Conservation (phyloP, 2,329 filamentous ascomycete species). For the Aspergillus brasiliensis region DNA sequence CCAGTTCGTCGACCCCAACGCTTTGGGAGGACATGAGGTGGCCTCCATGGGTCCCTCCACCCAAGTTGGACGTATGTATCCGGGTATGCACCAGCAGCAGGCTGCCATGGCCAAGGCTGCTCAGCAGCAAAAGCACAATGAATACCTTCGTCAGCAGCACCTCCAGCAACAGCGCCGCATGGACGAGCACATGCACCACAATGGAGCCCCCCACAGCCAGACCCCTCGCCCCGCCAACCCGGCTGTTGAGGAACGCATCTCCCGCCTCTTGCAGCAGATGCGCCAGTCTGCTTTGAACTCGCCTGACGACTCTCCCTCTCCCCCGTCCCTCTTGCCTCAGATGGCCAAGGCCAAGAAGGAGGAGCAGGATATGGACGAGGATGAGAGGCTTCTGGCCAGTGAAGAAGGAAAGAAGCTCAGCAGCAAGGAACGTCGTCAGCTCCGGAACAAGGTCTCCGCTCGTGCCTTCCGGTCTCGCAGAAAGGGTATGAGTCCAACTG, state of each 20-base stretch:
- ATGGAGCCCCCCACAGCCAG: constrained; percentile 32
- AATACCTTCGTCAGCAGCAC: constrained; percentile 61
- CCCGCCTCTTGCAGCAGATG: constrained; percentile 89
- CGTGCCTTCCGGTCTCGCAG: constrained; percentile 95
- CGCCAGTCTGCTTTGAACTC: constrained; percentile 68
- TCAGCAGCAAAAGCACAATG: constrained; percentile 66
- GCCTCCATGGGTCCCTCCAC: constrained; percentile 53
- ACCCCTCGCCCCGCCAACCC: constrained; percentile 58
- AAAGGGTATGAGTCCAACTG: constrained; percentile 70
- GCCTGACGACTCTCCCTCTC: constrained; percentile 49
- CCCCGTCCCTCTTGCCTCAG: constrained; percentile 56
- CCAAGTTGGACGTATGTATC: constrained; percentile 76
- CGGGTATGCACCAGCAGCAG: constrained; percentile 89
- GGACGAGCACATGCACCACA: constrained; percentile 32
- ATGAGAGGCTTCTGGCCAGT: constrained; percentile 88
- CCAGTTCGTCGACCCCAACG: constrained; percentile 73
- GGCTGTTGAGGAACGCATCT: constrained; percentile 88
- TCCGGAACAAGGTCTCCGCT: constrained; percentile 98
- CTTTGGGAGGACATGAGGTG: constrained; percentile 66
- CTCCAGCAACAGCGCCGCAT: constrained; percentile 42
- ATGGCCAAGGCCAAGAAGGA: constrained; percentile 82
- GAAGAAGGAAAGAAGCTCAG: constrained; percentile 99
- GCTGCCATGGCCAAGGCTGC: constrained; percentile 75
- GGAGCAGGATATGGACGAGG: constrained; percentile 98
- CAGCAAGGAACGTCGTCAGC: constrained; percentile 92